These are phyloP conservation scores for Brassica balearica DNA, from an alignment of 441 rosid species.

Conservation along the genomic window DNA sequence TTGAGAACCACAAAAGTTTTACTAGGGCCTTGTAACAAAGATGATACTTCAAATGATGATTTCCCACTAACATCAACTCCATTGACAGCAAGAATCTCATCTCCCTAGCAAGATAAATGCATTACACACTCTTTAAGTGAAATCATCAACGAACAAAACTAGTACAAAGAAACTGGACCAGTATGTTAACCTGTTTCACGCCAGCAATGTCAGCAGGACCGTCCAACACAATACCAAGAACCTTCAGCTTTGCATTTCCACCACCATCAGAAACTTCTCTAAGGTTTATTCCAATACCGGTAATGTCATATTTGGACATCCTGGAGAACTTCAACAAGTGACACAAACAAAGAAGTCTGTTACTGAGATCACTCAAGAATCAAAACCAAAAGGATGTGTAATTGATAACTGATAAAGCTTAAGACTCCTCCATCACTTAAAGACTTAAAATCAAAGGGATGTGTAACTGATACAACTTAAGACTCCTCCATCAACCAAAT, in stretches of 20 bases:
- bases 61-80: slow-evolving; percentile 83
- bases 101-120: slow-evolving; percentile 64
- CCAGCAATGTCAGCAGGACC: slow-evolving; percentile 91
- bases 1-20: slow-evolving; percentile 80
- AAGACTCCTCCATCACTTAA: no score
- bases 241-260: slow-evolving; percentile 75
- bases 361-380: background rate
- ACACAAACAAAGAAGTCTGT: slow-evolving; percentile 29
- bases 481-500: no score
- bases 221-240: slow-evolving; percentile 80
- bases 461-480: no score
- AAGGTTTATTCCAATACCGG: slow-evolving; percentile 91
- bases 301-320: slow-evolving; percentile 95
- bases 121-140: background rate
- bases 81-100: slow-evolving; percentile 83
- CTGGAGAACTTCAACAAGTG: slow-evolving; percentile 73
- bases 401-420: no score
- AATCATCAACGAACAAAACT: slow-evolving; percentile 10
- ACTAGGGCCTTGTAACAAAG: slow-evolving; percentile 91
- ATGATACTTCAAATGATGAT: slow-evolving; percentile 92
- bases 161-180: background rate
- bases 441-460: no score
- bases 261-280: slow-evolving; percentile 78
- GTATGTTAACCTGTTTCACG: slow-evolving; percentile 68
- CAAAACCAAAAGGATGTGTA: no score